These are phyloP conservation scores for Neofusicoccum laricinum DNA, from an alignment of 2,329 filamentous ascomycete species.

Conservation along the genomic window DNA sequence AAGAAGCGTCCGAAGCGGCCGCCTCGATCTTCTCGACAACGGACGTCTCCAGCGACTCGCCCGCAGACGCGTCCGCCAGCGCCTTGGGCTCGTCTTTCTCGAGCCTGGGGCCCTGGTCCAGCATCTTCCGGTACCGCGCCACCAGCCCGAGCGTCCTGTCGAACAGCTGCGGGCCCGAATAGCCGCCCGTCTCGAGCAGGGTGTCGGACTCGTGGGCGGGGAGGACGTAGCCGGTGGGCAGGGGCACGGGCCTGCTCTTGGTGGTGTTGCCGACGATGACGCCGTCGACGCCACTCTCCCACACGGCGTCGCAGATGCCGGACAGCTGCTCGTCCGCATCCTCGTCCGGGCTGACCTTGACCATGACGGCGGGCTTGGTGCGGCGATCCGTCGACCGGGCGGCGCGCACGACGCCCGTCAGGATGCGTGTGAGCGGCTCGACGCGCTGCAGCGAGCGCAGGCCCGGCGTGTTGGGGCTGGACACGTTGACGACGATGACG, in stretches of 20 bases:
- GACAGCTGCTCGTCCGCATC: constrained; percentile 79
- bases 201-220: constrained; percentile 64
- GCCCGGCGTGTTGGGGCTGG: constrained; percentile 92
- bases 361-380: constrained; percentile 81
- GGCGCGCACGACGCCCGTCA: constrained; percentile 78
- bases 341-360: constrained; percentile 96
- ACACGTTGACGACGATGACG: constrained; percentile 96
- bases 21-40: neutral
- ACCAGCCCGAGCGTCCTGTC: constrained; percentile 76
- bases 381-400: constrained; percentile 67
- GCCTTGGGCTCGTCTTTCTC: neutral
- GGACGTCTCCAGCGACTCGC: neutral
- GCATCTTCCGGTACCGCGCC: constrained; percentile 64
- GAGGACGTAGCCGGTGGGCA: constrained; percentile 66
- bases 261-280: constrained; percentile 98
- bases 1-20: neutral
- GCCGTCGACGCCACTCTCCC: constrained; percentile 81
- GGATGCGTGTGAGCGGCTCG: constrained; percentile 75
- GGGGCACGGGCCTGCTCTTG: constrained; percentile 69
- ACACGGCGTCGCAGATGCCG: constrained; percentile 84
- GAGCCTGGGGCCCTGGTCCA: constrained; percentile 44
- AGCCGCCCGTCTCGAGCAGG: constrained; percentile 77
- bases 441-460: constrained; percentile 81
- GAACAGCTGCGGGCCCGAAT: constrained; percentile 88
- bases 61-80: neutral